phyloP scores from a whole-genome alignment of 208 protist genomes.

The Trypanosoma rangeli region DNA sequence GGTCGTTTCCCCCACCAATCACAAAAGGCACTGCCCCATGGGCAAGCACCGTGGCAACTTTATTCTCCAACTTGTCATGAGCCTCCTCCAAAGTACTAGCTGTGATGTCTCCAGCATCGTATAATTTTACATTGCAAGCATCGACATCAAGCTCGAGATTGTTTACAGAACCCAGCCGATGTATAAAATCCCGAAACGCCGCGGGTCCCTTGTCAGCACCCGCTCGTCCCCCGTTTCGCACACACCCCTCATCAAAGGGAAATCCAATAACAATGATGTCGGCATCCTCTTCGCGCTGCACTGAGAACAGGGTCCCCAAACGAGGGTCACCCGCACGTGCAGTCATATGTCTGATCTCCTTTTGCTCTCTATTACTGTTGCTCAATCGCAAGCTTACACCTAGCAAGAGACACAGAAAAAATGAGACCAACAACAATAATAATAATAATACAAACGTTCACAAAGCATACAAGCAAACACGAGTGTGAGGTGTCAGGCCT shows the following conservation, averaged over 20 bases:
- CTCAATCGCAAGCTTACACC: background rate
- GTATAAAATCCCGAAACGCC: constrained; percentile 32
- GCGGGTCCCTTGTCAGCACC: constrained; percentile 43
- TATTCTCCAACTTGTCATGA: constrained; percentile 32
- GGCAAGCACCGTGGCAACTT: constrained; percentile 30
- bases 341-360: constrained; percentile 3
- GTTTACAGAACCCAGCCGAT: constrained; percentile 44
- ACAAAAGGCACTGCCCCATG: constrained; percentile 52
- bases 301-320: constrained; percentile 21
- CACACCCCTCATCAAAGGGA: constrained; percentile 67
- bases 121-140: constrained; percentile 22
- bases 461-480: background rate
- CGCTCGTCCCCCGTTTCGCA: constrained; percentile 60
- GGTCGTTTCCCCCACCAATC: constrained; percentile 79
- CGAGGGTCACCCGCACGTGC: constrained; percentile 27
- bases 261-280: constrained; percentile 74
- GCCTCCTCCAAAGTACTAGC: constrained; percentile 40
- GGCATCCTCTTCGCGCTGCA: constrained; percentile 20
- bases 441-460: background rate
- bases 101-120: constrained; percentile 48
- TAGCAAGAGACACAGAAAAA: background rate
- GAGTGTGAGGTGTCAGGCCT: background rate
- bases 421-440: background rate
- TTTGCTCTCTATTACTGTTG: background rate
- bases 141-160: constrained; percentile 54